Percentiles rank a stretch among this genome's conserved stretches.
Evolutionary conservation across 768 basidiomycete species (phyloP).

Genomic region (Sarcomyxa edulis): DNA sequence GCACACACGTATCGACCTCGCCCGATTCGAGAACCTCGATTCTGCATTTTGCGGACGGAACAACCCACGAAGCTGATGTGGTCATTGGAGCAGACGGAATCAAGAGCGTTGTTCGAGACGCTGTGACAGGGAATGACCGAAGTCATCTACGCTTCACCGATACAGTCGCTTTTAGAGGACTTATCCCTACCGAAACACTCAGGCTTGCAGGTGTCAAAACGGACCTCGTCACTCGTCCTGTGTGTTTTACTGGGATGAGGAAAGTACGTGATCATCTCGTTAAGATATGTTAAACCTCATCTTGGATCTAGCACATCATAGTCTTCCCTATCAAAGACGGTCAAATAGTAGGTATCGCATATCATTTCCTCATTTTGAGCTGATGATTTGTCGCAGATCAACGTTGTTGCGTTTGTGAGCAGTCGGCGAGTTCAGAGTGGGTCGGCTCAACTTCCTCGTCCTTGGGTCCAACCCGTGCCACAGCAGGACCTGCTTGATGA

Average conservation of each 20-base stretch:
- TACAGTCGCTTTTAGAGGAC: constrained; percentile 42
- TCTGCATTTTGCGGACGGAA: constrained; percentile 46
- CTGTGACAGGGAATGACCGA: constrained; percentile 24
- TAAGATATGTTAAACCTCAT: background rate
- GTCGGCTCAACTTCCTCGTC: constrained; percentile 17
- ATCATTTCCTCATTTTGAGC: background rate
- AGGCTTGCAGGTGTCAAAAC: constrained; percentile 36
- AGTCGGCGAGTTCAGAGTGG: constrained; percentile 22
- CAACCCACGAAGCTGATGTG: constrained; percentile 37
- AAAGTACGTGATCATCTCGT: constrained; percentile 37
- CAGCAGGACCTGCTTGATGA: constrained; percentile 37
- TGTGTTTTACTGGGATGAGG: constrained; percentile 38
- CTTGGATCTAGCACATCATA: constrained; percentile 40
- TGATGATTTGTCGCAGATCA: constrained; percentile 24
- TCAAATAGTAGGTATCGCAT: constrained; percentile 28
- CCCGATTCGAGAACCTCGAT: constrained; percentile 21
- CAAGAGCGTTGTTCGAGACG: constrained; percentile 39
- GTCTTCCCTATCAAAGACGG: constrained; percentile 42
- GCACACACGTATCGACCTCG: constrained; percentile 25
- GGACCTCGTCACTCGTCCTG: constrained; percentile 26
- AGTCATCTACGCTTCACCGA: constrained; percentile 35
- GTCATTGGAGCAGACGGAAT: constrained; percentile 50
- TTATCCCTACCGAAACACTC: constrained; percentile 36
- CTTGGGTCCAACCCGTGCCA: constrained; percentile 38
- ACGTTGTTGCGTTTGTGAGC: constrained; percentile 40